phyloP scores from a whole-genome alignment of 2,329 filamentous ascomycete species.

The Alternaria angustiovoidea region DNA sequence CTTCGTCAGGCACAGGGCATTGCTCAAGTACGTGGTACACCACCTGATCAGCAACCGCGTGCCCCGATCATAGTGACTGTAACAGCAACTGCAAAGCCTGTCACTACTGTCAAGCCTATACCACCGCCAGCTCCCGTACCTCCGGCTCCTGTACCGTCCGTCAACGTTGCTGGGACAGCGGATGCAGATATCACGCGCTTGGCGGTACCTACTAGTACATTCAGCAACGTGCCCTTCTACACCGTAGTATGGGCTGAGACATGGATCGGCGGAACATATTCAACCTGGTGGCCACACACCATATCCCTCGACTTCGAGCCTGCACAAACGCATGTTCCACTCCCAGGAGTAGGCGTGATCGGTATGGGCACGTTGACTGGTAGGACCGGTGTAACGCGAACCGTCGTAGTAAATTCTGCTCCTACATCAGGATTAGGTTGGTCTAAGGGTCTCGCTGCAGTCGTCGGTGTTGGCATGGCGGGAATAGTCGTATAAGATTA shows the following conservation, averaged over 20 bases:
- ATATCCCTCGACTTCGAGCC: constrained; percentile 38
- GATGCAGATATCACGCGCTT: background rate
- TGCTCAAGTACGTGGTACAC: background rate
- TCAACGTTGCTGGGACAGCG: background rate
- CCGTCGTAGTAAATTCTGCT: constrained; percentile 33
- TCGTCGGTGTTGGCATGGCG: constrained; percentile 35
- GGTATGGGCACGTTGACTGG: constrained; percentile 49
- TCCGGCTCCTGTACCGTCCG: constrained; percentile 1
- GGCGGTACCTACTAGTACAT: constrained; percentile 7
- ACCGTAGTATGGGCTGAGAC: constrained; percentile 48
- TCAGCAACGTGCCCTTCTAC: constrained; percentile 27
- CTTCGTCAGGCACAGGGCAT: constrained; percentile 22
- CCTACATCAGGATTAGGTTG: constrained; percentile 26
- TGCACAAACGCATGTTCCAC: constrained; percentile 26
- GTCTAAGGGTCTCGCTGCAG: constrained; percentile 29
- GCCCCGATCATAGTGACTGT: background rate
- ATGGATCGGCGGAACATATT: constrained; percentile 31
- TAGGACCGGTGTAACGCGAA: constrained; percentile 37
- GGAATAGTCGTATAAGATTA: constrained; percentile 24
- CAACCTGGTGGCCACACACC: constrained; percentile 45
- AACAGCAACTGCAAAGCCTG: constrained; percentile 1
- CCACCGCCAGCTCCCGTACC: constrained; percentile 7
- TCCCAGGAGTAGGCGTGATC: constrained; percentile 41
- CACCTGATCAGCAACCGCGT: constrained; percentile 7
- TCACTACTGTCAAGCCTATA: constrained; percentile 8